These are phyloP conservation scores for Epichloe typhina DNA, from an alignment of 2,329 filamentous ascomycete genomes.

Conservation along the genomic window DNA sequence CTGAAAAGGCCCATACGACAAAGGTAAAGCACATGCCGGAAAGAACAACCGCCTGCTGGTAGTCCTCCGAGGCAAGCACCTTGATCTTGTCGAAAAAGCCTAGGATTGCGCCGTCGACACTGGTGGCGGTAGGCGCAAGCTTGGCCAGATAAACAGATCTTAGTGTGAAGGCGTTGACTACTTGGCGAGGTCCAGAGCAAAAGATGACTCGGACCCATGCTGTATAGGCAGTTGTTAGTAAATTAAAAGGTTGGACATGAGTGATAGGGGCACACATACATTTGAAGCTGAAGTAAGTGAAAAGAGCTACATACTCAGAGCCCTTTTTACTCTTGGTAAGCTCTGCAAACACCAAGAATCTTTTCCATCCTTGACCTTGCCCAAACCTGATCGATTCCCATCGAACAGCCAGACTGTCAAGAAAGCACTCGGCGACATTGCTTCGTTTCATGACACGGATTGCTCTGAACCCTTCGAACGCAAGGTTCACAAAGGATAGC, in stretches of 20 bases:
- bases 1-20: slow-evolving; percentile 75
- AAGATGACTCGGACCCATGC: slow-evolving; percentile 81
- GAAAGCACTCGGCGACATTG: slow-evolving; percentile 80
- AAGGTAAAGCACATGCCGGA: slow-evolving; percentile 88
- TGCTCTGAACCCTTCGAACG: slow-evolving; percentile 68
- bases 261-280: slow-evolving; percentile 26
- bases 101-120: slow-evolving; percentile 48
- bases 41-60: slow-evolving; percentile 68
- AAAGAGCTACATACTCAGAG: slow-evolving; percentile 78
- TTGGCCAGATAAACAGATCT: slow-evolving; percentile 70
- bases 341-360: slow-evolving; percentile 86
- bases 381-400: slow-evolving; percentile 72
- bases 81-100: slow-evolving; percentile 78
- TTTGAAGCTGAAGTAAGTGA: slow-evolving; percentile 72
- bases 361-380: slow-evolving; percentile 64
- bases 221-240: slow-evolving; percentile 17
- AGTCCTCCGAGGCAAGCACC: slow-evolving; percentile 57
- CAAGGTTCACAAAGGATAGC: slow-evolving; percentile 70
- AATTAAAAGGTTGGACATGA: not conserved
- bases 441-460: slow-evolving; percentile 69
- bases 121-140: slow-evolving; percentile 40
- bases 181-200: slow-evolving; percentile 84
- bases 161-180: slow-evolving; percentile 78
- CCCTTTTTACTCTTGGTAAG: slow-evolving; percentile 87
- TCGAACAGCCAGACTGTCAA: slow-evolving; percentile 75